Percentiles rank a stretch among this genome's conserved stretches.
phyloP scores from a whole-genome alignment of 2,329 filamentous ascomycete genomes.

The Massarina eburnea region DNA sequence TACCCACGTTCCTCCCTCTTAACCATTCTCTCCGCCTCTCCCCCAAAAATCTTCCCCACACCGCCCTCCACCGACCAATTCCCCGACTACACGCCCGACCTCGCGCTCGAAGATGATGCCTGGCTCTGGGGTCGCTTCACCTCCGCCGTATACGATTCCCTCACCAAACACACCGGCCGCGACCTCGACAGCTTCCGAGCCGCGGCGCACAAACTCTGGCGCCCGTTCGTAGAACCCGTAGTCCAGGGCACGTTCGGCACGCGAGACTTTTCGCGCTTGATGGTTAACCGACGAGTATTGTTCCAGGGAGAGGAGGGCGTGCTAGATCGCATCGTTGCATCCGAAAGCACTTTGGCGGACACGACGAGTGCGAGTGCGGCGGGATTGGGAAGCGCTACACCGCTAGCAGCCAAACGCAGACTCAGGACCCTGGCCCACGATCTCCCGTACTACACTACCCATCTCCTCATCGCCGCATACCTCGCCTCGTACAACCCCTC shows the following conservation, averaged over 20 bases:
- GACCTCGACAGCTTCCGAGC: slow-evolving; percentile 73
- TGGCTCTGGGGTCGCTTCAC: slow-evolving; percentile 82
- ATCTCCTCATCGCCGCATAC: slow-evolving; percentile 75
- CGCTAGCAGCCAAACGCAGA: slow-evolving; percentile 15
- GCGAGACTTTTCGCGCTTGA: slow-evolving; percentile 80
- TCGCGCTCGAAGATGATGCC: slow-evolving; percentile 59
- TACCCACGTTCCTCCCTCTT: slow-evolving; percentile 82
- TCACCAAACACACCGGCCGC: slow-evolving; percentile 77
- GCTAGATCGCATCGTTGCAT: slow-evolving; percentile 59
- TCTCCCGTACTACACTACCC: slow-evolving; percentile 71
- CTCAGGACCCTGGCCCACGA: slow-evolving; percentile 43
- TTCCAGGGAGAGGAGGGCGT: slow-evolving; percentile 75
- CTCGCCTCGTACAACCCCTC: slow-evolving; percentile 78
- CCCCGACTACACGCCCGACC: slow-evolving; percentile 48
- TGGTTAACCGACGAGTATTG: slow-evolving; percentile 68
- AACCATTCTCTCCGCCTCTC: slow-evolving; percentile 64
- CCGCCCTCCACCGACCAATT: slow-evolving; percentile 43
- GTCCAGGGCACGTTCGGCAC: slow-evolving; percentile 70
- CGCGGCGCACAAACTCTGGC: slow-evolving; percentile 77
- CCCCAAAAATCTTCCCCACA: slow-evolving; percentile 50
- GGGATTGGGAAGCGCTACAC: slow-evolving; percentile 2
- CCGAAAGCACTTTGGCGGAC: neutral
- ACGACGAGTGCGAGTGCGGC: neutral
- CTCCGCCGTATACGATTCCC: slow-evolving; percentile 81
- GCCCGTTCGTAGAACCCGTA: slow-evolving; percentile 78